Evolutionary conservation across 192 early-diverging fungal genomes (phyloP), one percentile per base, ranked within the genome.

Genomic region (Entophlyctis helioformis): DNA sequence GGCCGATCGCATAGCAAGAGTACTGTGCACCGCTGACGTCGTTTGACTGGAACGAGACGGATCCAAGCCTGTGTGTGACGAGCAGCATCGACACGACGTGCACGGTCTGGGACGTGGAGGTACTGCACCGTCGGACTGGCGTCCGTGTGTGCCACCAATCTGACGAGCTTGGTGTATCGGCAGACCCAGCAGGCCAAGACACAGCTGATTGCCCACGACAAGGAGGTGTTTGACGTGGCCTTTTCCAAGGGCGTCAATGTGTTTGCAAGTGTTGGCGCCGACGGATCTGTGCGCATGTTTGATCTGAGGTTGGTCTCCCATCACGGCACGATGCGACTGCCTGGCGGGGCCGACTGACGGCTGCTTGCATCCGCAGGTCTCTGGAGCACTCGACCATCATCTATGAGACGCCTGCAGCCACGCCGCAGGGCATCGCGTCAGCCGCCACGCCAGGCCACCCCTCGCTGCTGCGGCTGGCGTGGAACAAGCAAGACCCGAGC

Each of bases 51-150:
- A 95, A 91, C 63, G 81, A 84, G 53, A 65, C 72, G 4, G 84
- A 96, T 55, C 84, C 89, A 12, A 64, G 74, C 11, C 55, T 93
- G 29, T 69, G 89, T 42, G 87, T 99, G 3, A 92, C 96, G 4
- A 84, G 85, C 29, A 85, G 83, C 48, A 92, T 99, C 38, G 96
- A 99, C 60, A 99, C 96, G 1, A 99, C 96, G n/a, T 99, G 96
- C 57, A 97, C 94, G 0, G 82, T 97, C 4, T 99, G 96, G 96
- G 91, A 99, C 52, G 76, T 99, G 8, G 83, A 89, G 39, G 74
- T 77, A 46, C 18, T 26, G n/a, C 32, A 29, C 1, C 25, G 3
- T 3, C 23, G 29, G 11, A 11, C 29, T 31, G 29, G 29, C 29
- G 23, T 20, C 26, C 23, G 16, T 21, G 16, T 1, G 39, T 11